Evolutionary conservation across 2,329 filamentous ascomycete species (phyloP).

Genomic region (Geosmithia morbida): DNA sequence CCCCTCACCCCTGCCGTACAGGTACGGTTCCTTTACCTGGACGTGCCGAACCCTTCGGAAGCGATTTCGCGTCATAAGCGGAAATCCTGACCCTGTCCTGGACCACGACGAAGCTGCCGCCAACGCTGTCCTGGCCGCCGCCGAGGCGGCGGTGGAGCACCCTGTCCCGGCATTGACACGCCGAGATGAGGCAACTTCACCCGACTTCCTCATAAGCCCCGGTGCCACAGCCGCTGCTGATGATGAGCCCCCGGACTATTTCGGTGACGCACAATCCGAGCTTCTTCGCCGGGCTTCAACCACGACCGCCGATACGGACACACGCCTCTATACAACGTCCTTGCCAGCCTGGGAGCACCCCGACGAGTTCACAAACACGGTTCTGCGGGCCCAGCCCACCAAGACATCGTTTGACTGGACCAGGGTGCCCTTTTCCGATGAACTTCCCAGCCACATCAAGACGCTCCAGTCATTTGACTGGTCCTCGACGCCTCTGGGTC

Average conservation of each 20-base stretch:
- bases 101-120: slow-evolving; percentile 19
- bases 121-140: too few species aligned
- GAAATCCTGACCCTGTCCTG: slow-evolving; percentile 25
- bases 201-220: slow-evolving; percentile 19
- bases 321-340: neutral
- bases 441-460: slow-evolving; percentile 54
- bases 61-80: slow-evolving; percentile 55
- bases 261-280: slow-evolving; percentile 15
- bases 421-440: slow-evolving; percentile 45
- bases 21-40: slow-evolving; percentile 55
- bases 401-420: slow-evolving; percentile 68
- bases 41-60: slow-evolving; percentile 54
- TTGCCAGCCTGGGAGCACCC: slow-evolving; percentile 14
- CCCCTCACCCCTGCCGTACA: slow-evolving; percentile 37
- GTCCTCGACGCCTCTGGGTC: slow-evolving; percentile 57
- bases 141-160: slow-evolving; percentile 11
- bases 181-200: slow-evolving; percentile 8
- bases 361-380: slow-evolving; percentile 26
- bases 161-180: neutral
- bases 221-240: slow-evolving; percentile 4
- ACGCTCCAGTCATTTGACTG: slow-evolving; percentile 62
- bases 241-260: slow-evolving; percentile 24
- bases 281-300: slow-evolving; percentile 3
- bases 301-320: neutral
- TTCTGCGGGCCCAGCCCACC: slow-evolving; percentile 17